Base-by-base conservation (phyloP, 306 rosid genomes). In the Casuarina glauca region DNA sequence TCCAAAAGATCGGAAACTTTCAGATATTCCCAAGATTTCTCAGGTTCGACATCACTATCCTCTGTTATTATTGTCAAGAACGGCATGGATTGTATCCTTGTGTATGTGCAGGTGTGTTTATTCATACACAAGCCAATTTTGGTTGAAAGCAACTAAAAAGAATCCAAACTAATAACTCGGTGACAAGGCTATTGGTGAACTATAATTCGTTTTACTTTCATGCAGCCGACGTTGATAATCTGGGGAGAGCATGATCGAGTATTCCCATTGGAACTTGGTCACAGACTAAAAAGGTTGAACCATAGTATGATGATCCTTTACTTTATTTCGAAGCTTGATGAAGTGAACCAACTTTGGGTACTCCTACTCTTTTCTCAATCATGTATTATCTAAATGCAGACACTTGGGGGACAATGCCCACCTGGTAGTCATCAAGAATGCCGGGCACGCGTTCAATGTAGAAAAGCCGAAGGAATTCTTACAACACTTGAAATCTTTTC, bases 191-290 rank as follows among this genome's bases (percentile, higher is more conserved):
- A 26, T 26, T 26, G 32, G 32, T 26, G 32, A 26, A 26, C 32
- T 26, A 26, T 26, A 26, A 26, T 26, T 26, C 32, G 32, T 41
- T 55, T 72, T 17, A 3, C 71, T 85, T 69, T 52, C 54, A 7
- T 26, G 85, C 92, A 90, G 96, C 92, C 90, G 17, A 84, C 98
- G 13, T 81, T 91, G 82, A 85, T 93, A 68, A 72, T 93, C 1
- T 93, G 97, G 98, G 98, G 98, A 71, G 98, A 93, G 54, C 83
- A 85, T 53, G 98, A 93, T 75, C 84, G 68, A 78, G 74, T 91
- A 46, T 93, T 93, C 78, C 91, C 93, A 26, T 63, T 93, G 20
- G 97, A 91, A 75, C 79, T 87, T 49, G 98, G 78, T 35, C 82
- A 88, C 82, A 90, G 93, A 87, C 80, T 93, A 77, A 84, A 90